Conservation (phyloP, 1,284 basidiomycete genomes). For the Cystobasidium slooffiae region DNA sequence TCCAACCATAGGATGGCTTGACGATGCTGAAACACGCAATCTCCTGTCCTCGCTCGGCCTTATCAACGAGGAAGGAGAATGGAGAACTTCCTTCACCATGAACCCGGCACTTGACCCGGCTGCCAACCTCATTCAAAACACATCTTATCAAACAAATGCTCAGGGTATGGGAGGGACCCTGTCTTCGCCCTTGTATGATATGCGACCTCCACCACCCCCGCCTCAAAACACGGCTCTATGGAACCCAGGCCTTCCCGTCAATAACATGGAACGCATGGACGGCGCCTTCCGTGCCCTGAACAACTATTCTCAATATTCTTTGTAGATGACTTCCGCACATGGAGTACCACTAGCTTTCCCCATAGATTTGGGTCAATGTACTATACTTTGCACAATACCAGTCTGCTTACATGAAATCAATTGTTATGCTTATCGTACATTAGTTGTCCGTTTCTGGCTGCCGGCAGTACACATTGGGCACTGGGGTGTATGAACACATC, state of each 20-base stretch:
- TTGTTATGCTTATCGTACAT: too few species aligned
- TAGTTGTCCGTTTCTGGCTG: too few species aligned
- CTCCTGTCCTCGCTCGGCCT: slow-evolving; percentile 35
- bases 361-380: too few species aligned
- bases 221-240: not conserved
- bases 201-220: not conserved
- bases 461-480: too few species aligned
- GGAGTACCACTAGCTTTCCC: too few species aligned
- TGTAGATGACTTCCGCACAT: not conserved
- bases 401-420: too few species aligned
- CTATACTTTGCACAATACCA: too few species aligned
- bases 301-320: slow-evolving; percentile 17
- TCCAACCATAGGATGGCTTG: slow-evolving; percentile 31
- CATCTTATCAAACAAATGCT: not conserved
- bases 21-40: slow-evolving; percentile 26
- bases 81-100: slow-evolving; percentile 20
- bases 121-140: slow-evolving; percentile 3
- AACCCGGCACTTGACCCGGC: slow-evolving; percentile 14
- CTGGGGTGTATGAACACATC: too few species aligned
- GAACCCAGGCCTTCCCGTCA: not conserved
- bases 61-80: slow-evolving; percentile 25
- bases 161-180: not conserved
- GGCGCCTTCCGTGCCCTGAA: slow-evolving; percentile 1
- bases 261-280: slow-evolving; percentile 1
- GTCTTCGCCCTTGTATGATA: not conserved